Percentiles rank a stretch among this genome's conserved stretches.
Evolutionary conservation across 441 rosid genomes (phyloP).

Genomic region (Adansonia madagascariensis): DNA sequence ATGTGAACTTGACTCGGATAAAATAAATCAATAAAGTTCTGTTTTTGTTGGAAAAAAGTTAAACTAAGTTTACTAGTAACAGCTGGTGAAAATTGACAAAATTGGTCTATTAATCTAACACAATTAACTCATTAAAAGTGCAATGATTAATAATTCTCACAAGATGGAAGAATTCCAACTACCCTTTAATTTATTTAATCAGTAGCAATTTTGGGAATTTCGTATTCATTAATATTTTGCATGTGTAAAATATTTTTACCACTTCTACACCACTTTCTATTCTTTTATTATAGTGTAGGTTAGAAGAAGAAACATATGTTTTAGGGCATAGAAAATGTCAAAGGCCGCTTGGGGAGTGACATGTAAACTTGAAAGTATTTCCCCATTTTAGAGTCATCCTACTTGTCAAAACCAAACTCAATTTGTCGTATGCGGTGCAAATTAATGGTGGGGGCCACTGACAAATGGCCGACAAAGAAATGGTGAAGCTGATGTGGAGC

Average conservation of each 20-base stretch:
- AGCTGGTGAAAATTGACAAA: neutral
- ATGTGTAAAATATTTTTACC: neutral
- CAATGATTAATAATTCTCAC: too few species aligned
- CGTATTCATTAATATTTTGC: neutral
- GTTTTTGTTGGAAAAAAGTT: neutral
- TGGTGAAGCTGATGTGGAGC: constrained; percentile 53
- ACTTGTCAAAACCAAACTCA: constrained; percentile 20
- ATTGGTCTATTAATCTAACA: neutral
- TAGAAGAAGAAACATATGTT: neutral
- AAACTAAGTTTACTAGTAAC: neutral
- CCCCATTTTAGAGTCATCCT: neutral
- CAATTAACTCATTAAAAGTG: neutral
- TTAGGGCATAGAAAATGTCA: neutral
- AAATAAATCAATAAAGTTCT: neutral
- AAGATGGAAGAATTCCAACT: too few species aligned
- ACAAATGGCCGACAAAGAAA: constrained; percentile 68
- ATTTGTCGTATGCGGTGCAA: constrained; percentile 43
- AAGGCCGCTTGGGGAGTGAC: neutral
- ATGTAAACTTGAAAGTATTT: neutral
- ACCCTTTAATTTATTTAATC: neutral
- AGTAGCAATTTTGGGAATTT: neutral
- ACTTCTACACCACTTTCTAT: neutral
- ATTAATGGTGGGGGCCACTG: constrained; percentile 40
- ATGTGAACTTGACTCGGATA: neutral
- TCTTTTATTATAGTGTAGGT: neutral